A percentile compares a stretch with the other conserved stretches of the same genome.
phyloP scores from a whole-genome alignment of 2,329 filamentous ascomycete species.

The Beauveria bassiana region DNA sequence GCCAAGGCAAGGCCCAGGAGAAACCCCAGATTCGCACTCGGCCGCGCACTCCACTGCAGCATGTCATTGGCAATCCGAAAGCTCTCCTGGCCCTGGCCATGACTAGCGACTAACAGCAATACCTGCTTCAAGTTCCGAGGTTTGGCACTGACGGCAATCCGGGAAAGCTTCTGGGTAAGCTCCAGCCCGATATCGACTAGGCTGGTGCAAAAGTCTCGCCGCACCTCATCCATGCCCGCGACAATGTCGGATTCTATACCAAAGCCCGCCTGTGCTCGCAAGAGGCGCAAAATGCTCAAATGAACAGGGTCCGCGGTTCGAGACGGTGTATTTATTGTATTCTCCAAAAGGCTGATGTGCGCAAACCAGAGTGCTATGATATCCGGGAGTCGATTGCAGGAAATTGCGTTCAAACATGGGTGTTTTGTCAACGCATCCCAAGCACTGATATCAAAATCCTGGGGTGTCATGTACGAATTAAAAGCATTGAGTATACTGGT shows the following conservation, averaged over 20 bases:
- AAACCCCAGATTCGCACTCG: background rate
- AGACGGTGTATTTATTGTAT: background rate
- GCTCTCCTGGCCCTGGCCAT: background rate
- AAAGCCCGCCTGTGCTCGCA: background rate
- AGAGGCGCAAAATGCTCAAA: background rate
- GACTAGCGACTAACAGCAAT: background rate
- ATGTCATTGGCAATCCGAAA: background rate
- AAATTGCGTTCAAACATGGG: background rate
- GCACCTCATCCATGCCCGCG: slow-evolving; percentile 6
- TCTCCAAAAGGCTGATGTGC: background rate
- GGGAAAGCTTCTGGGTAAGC: background rate
- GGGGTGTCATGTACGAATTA: background rate
- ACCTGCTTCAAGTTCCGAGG: background rate
- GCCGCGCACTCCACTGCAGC: background rate
- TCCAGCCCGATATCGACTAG: slow-evolving; percentile 6
- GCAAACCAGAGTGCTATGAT: slow-evolving; percentile 8
- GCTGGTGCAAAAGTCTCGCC: background rate
- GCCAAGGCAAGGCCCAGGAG: background rate
- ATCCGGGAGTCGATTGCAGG: background rate
- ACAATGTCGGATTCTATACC: background rate
- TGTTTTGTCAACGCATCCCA: background rate
- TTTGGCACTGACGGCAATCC: background rate
- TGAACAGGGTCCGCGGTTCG: background rate
- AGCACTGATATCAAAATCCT: background rate
- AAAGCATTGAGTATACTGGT: background rate